Base-by-base conservation (phyloP, 2,329 filamentous ascomycete species). In the Reticulascus tulasneorum region DNA sequence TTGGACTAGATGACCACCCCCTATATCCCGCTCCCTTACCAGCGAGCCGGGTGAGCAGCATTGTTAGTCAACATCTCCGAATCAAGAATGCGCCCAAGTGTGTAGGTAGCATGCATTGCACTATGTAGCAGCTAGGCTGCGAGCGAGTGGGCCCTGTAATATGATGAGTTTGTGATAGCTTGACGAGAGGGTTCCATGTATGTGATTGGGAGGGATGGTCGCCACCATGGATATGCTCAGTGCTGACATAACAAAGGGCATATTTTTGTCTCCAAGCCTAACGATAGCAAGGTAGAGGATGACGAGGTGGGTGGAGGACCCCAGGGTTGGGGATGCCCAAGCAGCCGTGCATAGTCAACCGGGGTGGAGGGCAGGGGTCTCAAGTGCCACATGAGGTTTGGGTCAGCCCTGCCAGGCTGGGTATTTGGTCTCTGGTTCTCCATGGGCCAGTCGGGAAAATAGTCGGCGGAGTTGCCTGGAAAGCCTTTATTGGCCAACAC, bases 181-280 rank as follows among this genome's bases (percentile, higher is more conserved):
- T 28, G 33, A 10, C 29, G 13, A 21, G 25, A 6, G 21, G 19
- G 24, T 16, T 33, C 21, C 12, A 15, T n/a, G 3, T 17, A 17
- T 18, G 17, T 40, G 32, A 42, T 42, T 42, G 40, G 40, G 15
- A 25, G 15, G 15, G 15, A 4, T 13, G 22, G 5, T 17, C 35
- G 18, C 16, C 18, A 13, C 15, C n/a, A 11, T 25, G 32, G 15
- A 26, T 10, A 33, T 23, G 9, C 22, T 5, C 28, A 29, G 21
- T 36, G 40, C 40, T 42, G 28, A 42, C 40, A 36, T 32, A 42
- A 33, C 31, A 33, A 36, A 27, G 21, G 28, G 13, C 40, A 42
- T 42, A 40, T 42, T 42, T 40, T 36, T 42, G 32, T 25, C 21
- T 15, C n/a, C 27, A 11, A 20, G 7, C 7, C 25, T 23, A 23